Conservation (phyloP, 2,329 filamentous ascomycete genomes). For the Beauveria pseudobassiana region DNA sequence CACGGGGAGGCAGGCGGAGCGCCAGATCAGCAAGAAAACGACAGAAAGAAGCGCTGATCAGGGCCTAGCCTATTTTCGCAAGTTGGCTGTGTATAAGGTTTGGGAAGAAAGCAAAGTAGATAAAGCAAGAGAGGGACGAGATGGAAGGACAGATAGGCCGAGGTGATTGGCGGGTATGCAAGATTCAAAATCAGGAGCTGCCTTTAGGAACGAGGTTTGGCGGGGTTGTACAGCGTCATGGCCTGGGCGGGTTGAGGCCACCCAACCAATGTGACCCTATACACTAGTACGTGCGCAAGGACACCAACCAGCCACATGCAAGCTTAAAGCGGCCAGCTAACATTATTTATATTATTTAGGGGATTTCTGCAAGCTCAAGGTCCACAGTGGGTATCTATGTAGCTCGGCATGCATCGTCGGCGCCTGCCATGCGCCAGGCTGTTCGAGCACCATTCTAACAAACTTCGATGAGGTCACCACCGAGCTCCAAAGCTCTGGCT, state of each 20-base stretch:
- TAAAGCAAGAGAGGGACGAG: neutral
- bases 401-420: no score
- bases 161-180: conserved; percentile 6
- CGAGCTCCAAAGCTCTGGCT: no score
- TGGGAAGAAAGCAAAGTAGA: neutral
- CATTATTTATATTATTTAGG: neutral
- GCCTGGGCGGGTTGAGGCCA: no score
- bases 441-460: no score
- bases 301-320: neutral
- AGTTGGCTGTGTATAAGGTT: neutral
- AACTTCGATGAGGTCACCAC: no score
- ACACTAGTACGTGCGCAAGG: neutral
- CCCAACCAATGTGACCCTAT: no score
- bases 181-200: conserved; percentile 9
- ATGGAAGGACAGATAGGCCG: neutral
- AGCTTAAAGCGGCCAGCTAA: neutral
- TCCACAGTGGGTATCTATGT: neutral
- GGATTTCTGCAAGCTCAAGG: neutral
- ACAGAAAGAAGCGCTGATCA: neutral
- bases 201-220: conserved; percentile 1
- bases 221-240: neutral
- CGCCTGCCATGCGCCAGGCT: neutral
- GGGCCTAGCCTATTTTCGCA: neutral
- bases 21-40: neutral
- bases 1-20: neutral